Evolutionary conservation across 176 grass and related monocot species (phyloP), one percentile per base, ranked within the genome.

Genomic region (Poa annua): DNA sequence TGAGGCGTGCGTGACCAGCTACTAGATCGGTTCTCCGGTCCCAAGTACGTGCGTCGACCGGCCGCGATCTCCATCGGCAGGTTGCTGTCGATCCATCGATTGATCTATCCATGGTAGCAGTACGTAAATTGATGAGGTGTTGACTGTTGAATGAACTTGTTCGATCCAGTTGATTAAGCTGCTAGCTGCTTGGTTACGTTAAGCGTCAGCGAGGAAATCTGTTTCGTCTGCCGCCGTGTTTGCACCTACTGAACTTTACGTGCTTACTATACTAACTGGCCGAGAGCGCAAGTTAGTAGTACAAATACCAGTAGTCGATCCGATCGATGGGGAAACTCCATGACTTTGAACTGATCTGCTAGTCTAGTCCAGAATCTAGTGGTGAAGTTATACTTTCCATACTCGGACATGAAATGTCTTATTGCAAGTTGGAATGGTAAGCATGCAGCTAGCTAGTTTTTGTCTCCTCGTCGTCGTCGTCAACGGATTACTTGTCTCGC

Each of bases 291-390:
- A 9, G 13, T 7, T 34, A 25, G 1, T 12, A 6, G 41, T 22
- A n/a, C 4, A 12, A 35, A 17, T n/a, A n/a, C n/a, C n/a, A 39
- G 34, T 20, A 39, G 38, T 45, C 39, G 39, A 71, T 21, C 4
- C 0, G 41, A 71, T 47, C 41, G 21, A 24, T 62, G 59, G 59
- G 11, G 21, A 71, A 60, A 36, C 4, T 36, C 3, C 35, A 36
- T 36, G 35, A 36, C 35, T 36, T 41, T 42, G 41, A 42, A 42
- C 41, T 42, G 41, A 42, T 42, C 41, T 25, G 29, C 45, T n/a
- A 41, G 87, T 77, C 83, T 81, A 19, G 63, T 77, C 78, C 20
- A 89, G 3, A 22, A 63, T 77, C 78, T 22, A 85, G 65, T 16
- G 7, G 17, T 41, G 8, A 6, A 41, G 39, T 12, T 3, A 50